Evolutionary conservation across 148 eudicot genomes (phyloP).

Genomic region (Spergularia marina): DNA sequence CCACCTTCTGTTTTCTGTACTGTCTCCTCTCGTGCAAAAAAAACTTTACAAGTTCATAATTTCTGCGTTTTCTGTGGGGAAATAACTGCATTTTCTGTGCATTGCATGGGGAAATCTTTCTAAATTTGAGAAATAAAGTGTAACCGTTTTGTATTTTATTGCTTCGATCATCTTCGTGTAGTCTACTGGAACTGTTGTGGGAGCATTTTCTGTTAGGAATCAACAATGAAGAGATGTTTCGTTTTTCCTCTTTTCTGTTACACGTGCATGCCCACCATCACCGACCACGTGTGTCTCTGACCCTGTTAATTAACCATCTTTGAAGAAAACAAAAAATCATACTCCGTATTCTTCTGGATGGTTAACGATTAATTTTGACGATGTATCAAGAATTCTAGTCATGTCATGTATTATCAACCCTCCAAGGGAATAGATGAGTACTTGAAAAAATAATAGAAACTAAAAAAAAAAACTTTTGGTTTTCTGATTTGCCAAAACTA

Average conservation of each 20-base stretch:
- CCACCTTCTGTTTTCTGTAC: no score
- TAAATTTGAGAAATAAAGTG: neutral
- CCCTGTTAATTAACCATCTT: no score
- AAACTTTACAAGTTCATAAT: neutral
- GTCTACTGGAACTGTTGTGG: neutral
- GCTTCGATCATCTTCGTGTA: neutral
- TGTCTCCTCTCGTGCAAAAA: no score
- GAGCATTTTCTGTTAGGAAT: neutral
- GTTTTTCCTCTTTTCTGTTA: neutral
- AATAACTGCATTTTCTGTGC: neutral
- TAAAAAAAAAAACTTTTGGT: no score
- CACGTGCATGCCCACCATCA: constrained; percentile 22
- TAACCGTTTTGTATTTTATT: constrained; percentile 9
- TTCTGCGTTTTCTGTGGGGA: constrained; percentile 1
- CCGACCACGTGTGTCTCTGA: constrained; percentile 21
- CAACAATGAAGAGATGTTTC: neutral
- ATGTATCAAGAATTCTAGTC: no score
- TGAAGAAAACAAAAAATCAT: no score
- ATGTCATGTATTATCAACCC: no score
- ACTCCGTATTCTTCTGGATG: no score
- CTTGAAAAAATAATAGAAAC: no score
- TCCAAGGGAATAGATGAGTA: no score
- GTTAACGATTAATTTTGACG: no score
- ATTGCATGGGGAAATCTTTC: neutral
- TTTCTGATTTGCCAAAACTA: no score